Conservation (phyloP, 2,329 filamentous ascomycete genomes). For the Penicillium sp. region DNA sequence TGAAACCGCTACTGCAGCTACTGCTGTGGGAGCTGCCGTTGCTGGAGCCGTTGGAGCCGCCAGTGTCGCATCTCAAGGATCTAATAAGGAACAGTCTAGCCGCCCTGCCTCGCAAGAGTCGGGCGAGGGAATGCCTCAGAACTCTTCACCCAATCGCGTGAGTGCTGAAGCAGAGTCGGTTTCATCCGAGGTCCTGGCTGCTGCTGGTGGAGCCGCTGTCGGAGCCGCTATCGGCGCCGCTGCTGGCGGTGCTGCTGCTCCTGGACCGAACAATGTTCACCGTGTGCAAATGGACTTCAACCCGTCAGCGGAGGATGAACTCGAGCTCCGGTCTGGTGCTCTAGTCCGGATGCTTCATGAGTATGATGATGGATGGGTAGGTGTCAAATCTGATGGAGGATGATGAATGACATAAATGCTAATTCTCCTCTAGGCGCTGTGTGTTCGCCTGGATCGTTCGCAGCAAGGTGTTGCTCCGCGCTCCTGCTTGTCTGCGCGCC, state of each 20-base stretch:
- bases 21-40: conserved; percentile 34
- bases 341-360: conserved; percentile 89
- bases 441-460: conserved; percentile 84
- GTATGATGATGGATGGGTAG: conserved; percentile 98
- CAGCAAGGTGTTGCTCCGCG: conserved; percentile 91
- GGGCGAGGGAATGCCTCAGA: conserved; percentile 24
- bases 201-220: conserved; percentile 10
- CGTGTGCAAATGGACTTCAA: conserved; percentile 93
- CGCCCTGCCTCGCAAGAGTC: conserved; percentile 25
- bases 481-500: conserved; percentile 88
- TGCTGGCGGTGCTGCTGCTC: conserved; percentile 31
- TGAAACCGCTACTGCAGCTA: conserved; percentile 36
- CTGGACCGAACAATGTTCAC: conserved; percentile 69
- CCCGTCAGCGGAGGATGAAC: conserved; percentile 88
- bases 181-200: conserved; percentile 16
- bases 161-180: conserved; percentile 25
- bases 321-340: conserved; percentile 77
- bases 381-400: conserved; percentile 37
- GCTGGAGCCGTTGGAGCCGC: conserved; percentile 45
- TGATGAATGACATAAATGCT: not conserved
- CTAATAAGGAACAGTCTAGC: conserved; percentile 22
- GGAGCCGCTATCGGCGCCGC: conserved; percentile 10
- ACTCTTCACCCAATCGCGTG: conserved; percentile 27
- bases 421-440: conserved; percentile 68
- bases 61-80: conserved; percentile 33